Evolutionary conservation across 2,329 filamentous ascomycete genomes (phyloP).

Genomic region (Clonostachys solani): DNA sequence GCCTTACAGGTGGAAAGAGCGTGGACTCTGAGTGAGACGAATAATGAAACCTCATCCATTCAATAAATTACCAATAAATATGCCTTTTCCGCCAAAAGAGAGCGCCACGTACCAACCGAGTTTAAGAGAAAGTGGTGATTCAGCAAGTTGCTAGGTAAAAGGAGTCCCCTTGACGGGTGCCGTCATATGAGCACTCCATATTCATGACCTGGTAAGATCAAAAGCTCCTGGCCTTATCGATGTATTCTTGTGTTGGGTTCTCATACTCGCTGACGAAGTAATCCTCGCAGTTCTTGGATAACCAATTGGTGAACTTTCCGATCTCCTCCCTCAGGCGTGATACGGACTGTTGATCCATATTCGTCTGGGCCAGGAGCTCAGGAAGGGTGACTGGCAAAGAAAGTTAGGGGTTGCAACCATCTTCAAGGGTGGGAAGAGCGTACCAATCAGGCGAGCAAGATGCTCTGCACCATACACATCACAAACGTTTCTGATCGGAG

Average conservation of each 20-base stretch:
- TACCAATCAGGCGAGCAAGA: slow-evolving; percentile 83
- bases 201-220: slow-evolving; percentile 12
- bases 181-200: too few relatives aligned
- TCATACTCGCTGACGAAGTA: slow-evolving; percentile 81
- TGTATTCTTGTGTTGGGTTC: slow-evolving; percentile 65
- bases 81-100: too few relatives aligned
- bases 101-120: too few relatives aligned
- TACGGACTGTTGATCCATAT: slow-evolving; percentile 93
- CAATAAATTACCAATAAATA: too few relatives aligned
- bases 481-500: slow-evolving; percentile 65
- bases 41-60: too few relatives aligned
- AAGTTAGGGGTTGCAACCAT: background rate
- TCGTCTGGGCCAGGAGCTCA: slow-evolving; percentile 92
- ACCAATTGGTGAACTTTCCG: slow-evolving; percentile 79
- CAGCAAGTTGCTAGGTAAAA: too few relatives aligned
- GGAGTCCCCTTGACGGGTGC: too few relatives aligned
- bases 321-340: slow-evolving; percentile 86
- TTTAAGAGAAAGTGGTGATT: too few relatives aligned
- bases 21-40: too few relatives aligned
- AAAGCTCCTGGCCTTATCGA: slow-evolving; percentile 57
- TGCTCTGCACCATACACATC: slow-evolving; percentile 95
- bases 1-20: too few relatives aligned
- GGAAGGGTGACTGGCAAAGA: slow-evolving; percentile 71
- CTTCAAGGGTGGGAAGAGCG: slow-evolving; percentile 15
- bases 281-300: slow-evolving; percentile 68